These are phyloP conservation scores for Pichia sp. DNA, from an alignment of 1,139 yeast genomes.

Conservation along the genomic window DNA sequence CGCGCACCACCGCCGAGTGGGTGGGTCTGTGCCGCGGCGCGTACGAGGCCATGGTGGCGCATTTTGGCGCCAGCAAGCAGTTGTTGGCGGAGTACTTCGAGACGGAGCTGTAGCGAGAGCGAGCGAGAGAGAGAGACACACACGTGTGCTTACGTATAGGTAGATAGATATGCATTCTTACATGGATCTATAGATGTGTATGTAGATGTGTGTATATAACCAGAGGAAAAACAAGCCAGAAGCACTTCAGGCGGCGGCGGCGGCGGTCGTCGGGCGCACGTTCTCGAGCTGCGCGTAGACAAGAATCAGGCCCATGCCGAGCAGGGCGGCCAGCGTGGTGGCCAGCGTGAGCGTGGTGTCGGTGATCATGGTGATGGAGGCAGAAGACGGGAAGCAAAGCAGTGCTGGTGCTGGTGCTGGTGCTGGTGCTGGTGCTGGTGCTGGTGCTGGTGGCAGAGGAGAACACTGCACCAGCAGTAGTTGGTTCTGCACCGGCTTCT, in stretches of 20 bases:
- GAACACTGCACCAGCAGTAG: too few species aligned
- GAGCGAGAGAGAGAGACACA: too few species aligned
- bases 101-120: conserved; percentile 16
- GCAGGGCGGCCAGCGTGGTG: background rate
- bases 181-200: too few species aligned
- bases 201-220: too few species aligned
- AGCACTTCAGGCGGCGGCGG: too few species aligned
- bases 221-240: too few species aligned
- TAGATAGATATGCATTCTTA: background rate
- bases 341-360: background rate
- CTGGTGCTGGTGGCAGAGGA: background rate
- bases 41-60: conserved; percentile 48
- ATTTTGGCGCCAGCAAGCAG: conserved; percentile 48
- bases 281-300: background rate
- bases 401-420: too few species aligned
- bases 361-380: background rate
- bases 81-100: conserved; percentile 57
- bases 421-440: too few species aligned
- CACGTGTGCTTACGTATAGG: background rate
- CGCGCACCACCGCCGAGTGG: conserved; percentile 35
- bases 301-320: background rate
- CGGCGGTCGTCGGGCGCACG: background rate
- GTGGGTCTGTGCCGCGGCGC: conserved; percentile 47
- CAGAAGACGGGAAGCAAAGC: too few species aligned
- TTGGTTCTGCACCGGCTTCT: too few species aligned